Percentiles rank a stretch among this genome's conserved stretches.
Evolutionary conservation across 345 rosid genomes (phyloP).

Genomic region (Pseudoturritis turrita): DNA sequence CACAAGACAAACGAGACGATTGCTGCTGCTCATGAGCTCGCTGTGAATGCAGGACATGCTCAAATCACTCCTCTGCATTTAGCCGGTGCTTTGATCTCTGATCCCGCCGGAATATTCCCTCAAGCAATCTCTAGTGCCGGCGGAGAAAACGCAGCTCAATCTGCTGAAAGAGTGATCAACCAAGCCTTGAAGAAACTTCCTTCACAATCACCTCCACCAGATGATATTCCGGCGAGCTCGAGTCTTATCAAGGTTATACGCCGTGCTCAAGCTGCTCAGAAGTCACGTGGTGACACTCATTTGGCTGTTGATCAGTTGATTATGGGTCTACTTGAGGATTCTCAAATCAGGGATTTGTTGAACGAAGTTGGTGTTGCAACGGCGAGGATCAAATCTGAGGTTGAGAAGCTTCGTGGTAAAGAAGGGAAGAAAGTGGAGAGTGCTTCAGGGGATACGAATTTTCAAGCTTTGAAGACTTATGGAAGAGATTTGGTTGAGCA

Average conservation of each 20-base stretch:
- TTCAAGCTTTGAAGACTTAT: conserved; percentile 83
- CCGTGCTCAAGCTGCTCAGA: conserved; percentile 73
- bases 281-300: conserved; percentile 60
- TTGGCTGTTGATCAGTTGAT: conserved; percentile 78
- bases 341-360: conserved; percentile 63
- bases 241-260: conserved; percentile 62
- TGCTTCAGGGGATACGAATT: conserved; percentile 71
- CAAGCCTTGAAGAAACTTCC: conserved; percentile 75
- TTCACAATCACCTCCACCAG: conserved; percentile 74
- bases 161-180: conserved; percentile 64
- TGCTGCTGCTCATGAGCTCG: conserved; percentile 63
- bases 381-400: conserved; percentile 57
- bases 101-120: conserved; percentile 60
- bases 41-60: conserved; percentile 61
- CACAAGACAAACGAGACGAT: conserved; percentile 86
- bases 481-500: conserved; percentile 90
- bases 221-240: conserved; percentile 69
- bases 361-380: conserved; percentile 62
- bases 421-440: conserved; percentile 88
- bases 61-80: conserved; percentile 86
- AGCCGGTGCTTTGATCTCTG: conserved; percentile 63
- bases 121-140: conserved; percentile 59
- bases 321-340: conserved; percentile 80
- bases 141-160: conserved; percentile 52
- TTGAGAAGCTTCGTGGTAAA: conserved; percentile 85